These are phyloP conservation scores for Teratosphaeria pseudoeucalypti DNA, from an alignment of 2,329 filamentous ascomycete genomes.

Conservation along the genomic window DNA sequence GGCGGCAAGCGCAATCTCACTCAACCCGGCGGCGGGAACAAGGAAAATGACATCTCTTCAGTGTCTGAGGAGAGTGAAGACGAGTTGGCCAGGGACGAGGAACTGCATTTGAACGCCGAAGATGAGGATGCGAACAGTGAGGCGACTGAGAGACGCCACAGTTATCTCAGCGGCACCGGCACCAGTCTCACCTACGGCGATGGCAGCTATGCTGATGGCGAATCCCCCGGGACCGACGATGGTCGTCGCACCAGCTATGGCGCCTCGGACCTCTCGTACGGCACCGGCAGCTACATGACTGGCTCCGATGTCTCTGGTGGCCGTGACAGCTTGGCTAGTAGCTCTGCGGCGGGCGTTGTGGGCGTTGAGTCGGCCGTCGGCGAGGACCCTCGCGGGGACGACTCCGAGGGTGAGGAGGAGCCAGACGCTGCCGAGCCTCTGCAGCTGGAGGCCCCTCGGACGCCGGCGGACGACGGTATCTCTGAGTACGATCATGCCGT, in stretches of 20 bases:
- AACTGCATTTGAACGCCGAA: constrained; percentile 6
- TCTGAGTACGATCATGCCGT: constrained; percentile 11
- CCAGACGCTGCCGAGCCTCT: constrained; percentile 6
- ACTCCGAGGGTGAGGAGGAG: constrained; percentile 6
- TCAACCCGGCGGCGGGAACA: constrained; percentile 23
- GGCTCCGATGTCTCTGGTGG: constrained; percentile 36
- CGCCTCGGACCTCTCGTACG: constrained; percentile 36
- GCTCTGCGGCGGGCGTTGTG: constrained; percentile 11
- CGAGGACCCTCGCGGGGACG: constrained; percentile 9
- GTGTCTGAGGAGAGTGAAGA: constrained; percentile 30
- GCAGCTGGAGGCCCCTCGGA: constrained; percentile 7
- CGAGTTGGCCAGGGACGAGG: constrained; percentile 12
- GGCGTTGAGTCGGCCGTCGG: constrained; percentile 28
- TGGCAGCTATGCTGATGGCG: constrained; percentile 17
- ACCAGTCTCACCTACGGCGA: constrained; percentile 20
- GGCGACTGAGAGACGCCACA: constrained; percentile 20
- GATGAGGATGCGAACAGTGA: constrained; percentile 17
- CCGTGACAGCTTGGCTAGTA: constrained; percentile 28
- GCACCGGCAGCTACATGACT: constrained; percentile 40
- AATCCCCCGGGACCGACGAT: constrained; percentile 15
- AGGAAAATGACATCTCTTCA: constrained; percentile 34
- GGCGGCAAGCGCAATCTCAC: constrained; percentile 21
- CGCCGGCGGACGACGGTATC: constrained; percentile 5
- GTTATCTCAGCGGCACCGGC: constrained; percentile 15
- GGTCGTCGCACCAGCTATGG: constrained; percentile 31